Conservation (phyloP, 371 early-diverging fungal genomes). For the Apophysomyces trapeziformis region DNA sequence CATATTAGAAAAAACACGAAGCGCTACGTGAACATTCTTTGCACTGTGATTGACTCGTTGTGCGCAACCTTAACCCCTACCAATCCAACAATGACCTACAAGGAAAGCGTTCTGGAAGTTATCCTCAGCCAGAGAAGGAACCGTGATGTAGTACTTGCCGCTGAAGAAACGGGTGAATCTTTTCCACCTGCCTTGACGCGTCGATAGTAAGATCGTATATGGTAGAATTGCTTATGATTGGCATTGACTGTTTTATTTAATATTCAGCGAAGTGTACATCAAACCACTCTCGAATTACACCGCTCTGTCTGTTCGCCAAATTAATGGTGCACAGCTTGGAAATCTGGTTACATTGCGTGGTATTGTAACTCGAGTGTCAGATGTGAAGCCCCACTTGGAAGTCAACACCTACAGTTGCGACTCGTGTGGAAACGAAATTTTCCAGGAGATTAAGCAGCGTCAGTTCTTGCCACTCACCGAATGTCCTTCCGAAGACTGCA, state of each 20-base stretch:
- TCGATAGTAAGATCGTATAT: slow-evolving; percentile 69
- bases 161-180: slow-evolving; percentile 45
- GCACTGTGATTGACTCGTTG: slow-evolving; percentile 61
- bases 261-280: slow-evolving; percentile 77
- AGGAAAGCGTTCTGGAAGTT: slow-evolving; percentile 88
- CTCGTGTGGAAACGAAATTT: slow-evolving; percentile 96
- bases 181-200: slow-evolving; percentile 88
- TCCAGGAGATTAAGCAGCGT: slow-evolving; percentile 90
- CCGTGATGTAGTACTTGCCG: slow-evolving; percentile 63
- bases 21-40: slow-evolving; percentile 83
- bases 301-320: slow-evolving; percentile 85
- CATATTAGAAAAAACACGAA: slow-evolving; percentile 84
- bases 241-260: slow-evolving; percentile 1
- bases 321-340: slow-evolving; percentile 88
- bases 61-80: slow-evolving; percentile 63
- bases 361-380: slow-evolving; percentile 96
- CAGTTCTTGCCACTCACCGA: slow-evolving; percentile 89
- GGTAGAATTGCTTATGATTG: not conserved
- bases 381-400: slow-evolving; percentile 92
- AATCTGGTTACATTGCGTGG: slow-evolving; percentile 91
- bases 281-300: slow-evolving; percentile 71
- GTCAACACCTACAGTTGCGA: slow-evolving; percentile 98
- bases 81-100: slow-evolving; percentile 65
- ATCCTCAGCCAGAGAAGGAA: slow-evolving; percentile 85
- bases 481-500: slow-evolving; percentile 90